Evolutionary conservation across 352 stramenopile species (phyloP).

Genomic region (Phytophthora lateralis): DNA sequence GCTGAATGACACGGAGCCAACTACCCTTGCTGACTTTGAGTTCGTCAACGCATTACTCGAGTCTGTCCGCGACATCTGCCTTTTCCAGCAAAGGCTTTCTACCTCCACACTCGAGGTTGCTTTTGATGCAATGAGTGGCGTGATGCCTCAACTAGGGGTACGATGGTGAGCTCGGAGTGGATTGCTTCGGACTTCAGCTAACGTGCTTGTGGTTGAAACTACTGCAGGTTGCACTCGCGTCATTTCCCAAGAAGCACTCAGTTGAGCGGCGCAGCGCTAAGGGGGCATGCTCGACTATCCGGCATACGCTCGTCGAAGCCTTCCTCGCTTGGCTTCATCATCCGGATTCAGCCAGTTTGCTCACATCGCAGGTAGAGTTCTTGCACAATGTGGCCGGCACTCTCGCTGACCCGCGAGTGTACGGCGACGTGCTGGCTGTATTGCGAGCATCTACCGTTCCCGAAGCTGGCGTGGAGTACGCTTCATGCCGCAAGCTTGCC

Average conservation of each 20-base stretch:
- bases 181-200: not conserved
- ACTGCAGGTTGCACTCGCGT: slow-evolving; percentile 26
- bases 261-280: slow-evolving; percentile 54
- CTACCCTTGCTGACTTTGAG: slow-evolving; percentile 56
- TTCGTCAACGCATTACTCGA: slow-evolving; percentile 57
- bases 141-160: slow-evolving; percentile 73
- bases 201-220: not conserved
- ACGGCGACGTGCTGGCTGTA: slow-evolving; percentile 64
- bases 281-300: slow-evolving; percentile 54
- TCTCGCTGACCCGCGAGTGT: slow-evolving; percentile 73
- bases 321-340: slow-evolving; percentile 76
- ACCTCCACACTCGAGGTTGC: slow-evolving; percentile 32
- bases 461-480: slow-evolving; percentile 38
- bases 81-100: slow-evolving; percentile 43
- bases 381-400: slow-evolving; percentile 62
- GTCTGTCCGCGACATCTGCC: slow-evolving; percentile 56
- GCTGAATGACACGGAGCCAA: slow-evolving; percentile 42
- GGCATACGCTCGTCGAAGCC: slow-evolving; percentile 64
- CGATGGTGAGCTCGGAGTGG: not conserved
- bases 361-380: slow-evolving; percentile 46
- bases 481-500: slow-evolving; percentile 33
- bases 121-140: slow-evolving; percentile 42
- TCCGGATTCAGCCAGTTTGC: slow-evolving; percentile 35
- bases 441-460: slow-evolving; percentile 29
- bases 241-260: slow-evolving; percentile 36